Conservation (phyloP, 176 grass and related monocot genomes). For the Triticum dicoccoides region DNA sequence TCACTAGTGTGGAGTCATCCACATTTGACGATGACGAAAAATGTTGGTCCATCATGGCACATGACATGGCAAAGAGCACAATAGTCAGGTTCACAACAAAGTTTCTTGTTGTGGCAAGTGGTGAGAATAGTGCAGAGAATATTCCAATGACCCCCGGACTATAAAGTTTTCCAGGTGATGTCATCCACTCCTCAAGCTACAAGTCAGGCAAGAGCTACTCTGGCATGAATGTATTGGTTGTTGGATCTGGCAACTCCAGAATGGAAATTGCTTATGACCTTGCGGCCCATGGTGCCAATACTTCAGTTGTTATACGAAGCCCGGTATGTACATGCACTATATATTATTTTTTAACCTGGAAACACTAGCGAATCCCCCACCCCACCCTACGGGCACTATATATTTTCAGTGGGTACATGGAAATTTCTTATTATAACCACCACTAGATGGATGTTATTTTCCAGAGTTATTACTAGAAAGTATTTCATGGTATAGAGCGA, state of each 20-base stretch:
- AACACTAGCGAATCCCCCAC: too few relatives aligned
- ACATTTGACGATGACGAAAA: neutral
- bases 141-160: neutral
- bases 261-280: neutral
- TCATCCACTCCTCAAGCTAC: neutral
- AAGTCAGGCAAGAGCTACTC: neutral
- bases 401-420: too few relatives aligned
- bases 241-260: neutral
- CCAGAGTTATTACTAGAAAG: neutral
- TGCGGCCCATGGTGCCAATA: neutral
- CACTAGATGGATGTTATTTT: neutral
- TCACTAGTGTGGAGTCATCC: neutral
- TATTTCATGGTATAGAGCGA: neutral
- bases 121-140: neutral
- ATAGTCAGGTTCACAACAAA: neutral
- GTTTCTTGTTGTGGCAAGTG: conserved; percentile 42
- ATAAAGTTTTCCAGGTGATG: neutral
- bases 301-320: neutral
- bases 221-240: neutral
- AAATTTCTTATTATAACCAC: neutral
- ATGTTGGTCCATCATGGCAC: neutral
- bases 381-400: too few relatives aligned
- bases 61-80: neutral
- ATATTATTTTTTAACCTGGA: too few relatives aligned
- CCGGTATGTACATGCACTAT: neutral